Conservation (phyloP, 2,329 filamentous ascomycete species). For the Fusarium austroafricanum region DNA sequence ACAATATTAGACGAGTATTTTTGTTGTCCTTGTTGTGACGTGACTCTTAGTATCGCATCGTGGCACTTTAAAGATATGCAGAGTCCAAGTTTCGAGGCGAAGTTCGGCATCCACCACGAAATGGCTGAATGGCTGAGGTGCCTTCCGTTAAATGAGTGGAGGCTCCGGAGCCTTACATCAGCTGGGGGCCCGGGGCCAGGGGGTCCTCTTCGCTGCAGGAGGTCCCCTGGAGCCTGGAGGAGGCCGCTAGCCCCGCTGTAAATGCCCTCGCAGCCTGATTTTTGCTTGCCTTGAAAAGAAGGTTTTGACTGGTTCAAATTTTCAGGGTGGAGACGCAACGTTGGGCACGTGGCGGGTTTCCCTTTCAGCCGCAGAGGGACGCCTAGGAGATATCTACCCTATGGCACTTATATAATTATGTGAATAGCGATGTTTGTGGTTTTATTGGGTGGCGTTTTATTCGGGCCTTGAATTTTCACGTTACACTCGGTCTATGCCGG, state of each 20-base stretch:
- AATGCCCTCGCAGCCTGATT: conserved; percentile 9
- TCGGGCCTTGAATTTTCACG: not conserved
- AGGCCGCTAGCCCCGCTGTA: conserved; percentile 28
- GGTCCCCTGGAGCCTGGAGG: conserved; percentile 27
- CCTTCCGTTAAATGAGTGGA: conserved; percentile 32
- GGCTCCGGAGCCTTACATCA: conserved; percentile 36
- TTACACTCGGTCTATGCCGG: not conserved
- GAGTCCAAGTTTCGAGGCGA: conserved; percentile 39
- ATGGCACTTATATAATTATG: not conserved
- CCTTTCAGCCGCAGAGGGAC: conserved; percentile 35
- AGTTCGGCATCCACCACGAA: conserved; percentile 26
- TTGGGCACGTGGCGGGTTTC: conserved; percentile 40
- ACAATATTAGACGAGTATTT: conserved; percentile 5
- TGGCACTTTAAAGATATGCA: conserved; percentile 36
- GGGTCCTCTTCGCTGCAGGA: conserved; percentile 10
- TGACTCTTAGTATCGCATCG: conserved; percentile 43
- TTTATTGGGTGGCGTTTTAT: not conserved
- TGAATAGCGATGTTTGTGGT: not conserved
- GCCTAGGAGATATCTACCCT: conserved; percentile 24
- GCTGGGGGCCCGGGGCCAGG: conserved; percentile 9
- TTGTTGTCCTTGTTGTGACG: conserved; percentile 11
- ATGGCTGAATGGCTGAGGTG: conserved; percentile 31
- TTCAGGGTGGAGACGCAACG: conserved; percentile 24
- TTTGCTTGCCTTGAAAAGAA: conserved; percentile 14
- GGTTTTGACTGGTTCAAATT: conserved; percentile 20